Evolutionary conservation across 176 grass and related monocot genomes (phyloP), one percentile per base, ranked within the genome.

Genomic region (Urochloa ruziziensis): DNA sequence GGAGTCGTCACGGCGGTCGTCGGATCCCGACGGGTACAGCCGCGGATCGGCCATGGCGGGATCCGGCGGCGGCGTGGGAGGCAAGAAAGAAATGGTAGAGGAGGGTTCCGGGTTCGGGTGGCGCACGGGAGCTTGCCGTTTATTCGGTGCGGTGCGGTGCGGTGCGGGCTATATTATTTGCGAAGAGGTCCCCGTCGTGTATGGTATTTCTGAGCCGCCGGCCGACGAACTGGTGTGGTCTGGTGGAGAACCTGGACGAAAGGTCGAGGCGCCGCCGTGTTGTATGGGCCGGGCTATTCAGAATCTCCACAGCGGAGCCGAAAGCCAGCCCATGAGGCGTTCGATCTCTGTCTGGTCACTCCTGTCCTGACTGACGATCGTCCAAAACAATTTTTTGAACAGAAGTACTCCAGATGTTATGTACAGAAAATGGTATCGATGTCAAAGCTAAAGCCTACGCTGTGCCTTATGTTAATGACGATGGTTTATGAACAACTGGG

Each of bases 1-100:
- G 7, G 83, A 54, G 27, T 18, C 57, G 25, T 92, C 81, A n/a
- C 59, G 70, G 5, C 74, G 73, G 57, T 94, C 85, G 57, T 86
- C 88, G 23, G 88, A 86, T 70, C 79, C 79, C 28, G 84, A 82
- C 23, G 88, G 30, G 84, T 51, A 83, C 9, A 73, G 18, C 58
- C 79, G 67, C 30, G 88, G 80, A 73, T 90, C 84, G 14, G 88
- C 88, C 88, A 90, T 90, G 72, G 75, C 65, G 67, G n/a, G 16
- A 49, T 37, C 67, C 18, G 78, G 78, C 23, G 74, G 80, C 30
- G 78, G 56, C 54, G 78, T 64, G 83, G 79, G 59, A 8, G 36
- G 73, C 78, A 90, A 78, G 73, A 86, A 82, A 58, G 77, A 24
- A 52, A 66, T 0, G n/a, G 27, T n/a, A n/a, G 66, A n/a, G n/a